Evolutionary conservation across 495 filamentous ascomycete species (phyloP).

Genomic region (Tetracladium marchalianum): DNA sequence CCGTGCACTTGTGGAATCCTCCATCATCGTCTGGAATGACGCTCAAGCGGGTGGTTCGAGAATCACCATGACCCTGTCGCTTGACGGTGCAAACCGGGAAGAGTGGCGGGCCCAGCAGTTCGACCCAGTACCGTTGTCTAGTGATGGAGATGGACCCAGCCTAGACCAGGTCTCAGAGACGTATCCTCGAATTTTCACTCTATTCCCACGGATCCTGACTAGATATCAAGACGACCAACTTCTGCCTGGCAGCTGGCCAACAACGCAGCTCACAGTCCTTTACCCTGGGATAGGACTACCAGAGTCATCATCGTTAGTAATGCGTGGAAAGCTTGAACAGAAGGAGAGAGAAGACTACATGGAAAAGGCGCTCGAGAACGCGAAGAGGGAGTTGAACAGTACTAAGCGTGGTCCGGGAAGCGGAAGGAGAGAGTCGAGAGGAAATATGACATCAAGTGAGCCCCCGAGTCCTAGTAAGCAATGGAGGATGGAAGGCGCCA

Average conservation of each 20-base stretch:
- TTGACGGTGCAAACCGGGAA: conserved; percentile 1
- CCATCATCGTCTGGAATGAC: conserved; percentile 8
- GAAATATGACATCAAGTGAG: too few relatives aligned
- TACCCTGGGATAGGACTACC: conserved; percentile 7
- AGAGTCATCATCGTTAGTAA: conserved; percentile 9
- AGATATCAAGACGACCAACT: background rate
- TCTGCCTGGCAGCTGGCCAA: conserved; percentile 8
- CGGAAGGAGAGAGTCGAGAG: too few relatives aligned
- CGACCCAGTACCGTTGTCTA: background rate
- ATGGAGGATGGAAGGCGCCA: too few relatives aligned
- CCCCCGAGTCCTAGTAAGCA: too few relatives aligned
- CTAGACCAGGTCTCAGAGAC: conserved; percentile 1
- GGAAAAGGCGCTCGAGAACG: conserved; percentile 6
- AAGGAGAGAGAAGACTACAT: conserved; percentile 5
- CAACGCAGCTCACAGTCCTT: background rate
- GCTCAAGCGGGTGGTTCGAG: conserved; percentile 9
- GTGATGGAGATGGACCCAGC: background rate
- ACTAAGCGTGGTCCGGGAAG: background rate
- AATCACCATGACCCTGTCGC: conserved; percentile 1
- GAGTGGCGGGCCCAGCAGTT: conserved; percentile 11
- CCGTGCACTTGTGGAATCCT: conserved; percentile 4
- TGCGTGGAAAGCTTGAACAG: conserved; percentile 8
- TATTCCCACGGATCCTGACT: conserved; percentile 10
- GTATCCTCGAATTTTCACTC: conserved; percentile 10
- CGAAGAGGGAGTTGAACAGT: conserved; percentile 3